Evolutionary conservation across 208 protist genomes (phyloP).

Genomic region (Crithidia fasciculata): DNA sequence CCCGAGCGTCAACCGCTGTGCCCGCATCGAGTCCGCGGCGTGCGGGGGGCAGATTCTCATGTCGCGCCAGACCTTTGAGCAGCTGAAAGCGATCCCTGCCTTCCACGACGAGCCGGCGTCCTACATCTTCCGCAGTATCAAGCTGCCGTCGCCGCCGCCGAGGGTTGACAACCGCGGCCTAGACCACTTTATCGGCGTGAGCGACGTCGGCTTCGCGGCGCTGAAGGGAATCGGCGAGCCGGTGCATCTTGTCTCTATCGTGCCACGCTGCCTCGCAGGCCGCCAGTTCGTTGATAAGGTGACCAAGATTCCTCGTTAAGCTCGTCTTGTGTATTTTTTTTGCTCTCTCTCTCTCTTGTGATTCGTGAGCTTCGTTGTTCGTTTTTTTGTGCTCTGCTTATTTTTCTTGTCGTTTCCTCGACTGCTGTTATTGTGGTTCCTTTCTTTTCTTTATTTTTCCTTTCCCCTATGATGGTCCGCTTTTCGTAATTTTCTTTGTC

Average conservation of each 20-base stretch:
- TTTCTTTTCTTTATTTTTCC: conserved; percentile 2
- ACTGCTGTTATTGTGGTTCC: background rate
- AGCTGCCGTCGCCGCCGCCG: conserved; percentile 37
- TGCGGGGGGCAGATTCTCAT: conserved; percentile 88
- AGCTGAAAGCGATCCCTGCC: conserved; percentile 54
- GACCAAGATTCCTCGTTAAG: conserved; percentile 3
- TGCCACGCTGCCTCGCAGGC: conserved; percentile 53
- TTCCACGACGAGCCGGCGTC: conserved; percentile 69
- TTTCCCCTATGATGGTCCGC: background rate
- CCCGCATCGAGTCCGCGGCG: conserved; percentile 69
- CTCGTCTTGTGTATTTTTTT: background rate
- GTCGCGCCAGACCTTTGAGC: conserved; percentile 65
- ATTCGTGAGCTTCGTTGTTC: background rate
- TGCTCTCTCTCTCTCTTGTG: background rate
- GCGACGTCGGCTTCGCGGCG: conserved; percentile 46
- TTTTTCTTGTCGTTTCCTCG: background rate
- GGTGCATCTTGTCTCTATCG: conserved; percentile 69
- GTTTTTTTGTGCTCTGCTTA: background rate
- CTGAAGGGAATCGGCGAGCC: conserved; percentile 62
- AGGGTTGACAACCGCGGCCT: conserved; percentile 45
- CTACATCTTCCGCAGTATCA: conserved; percentile 42
- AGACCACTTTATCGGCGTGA: conserved; percentile 64
- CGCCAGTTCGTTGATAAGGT: conserved; percentile 61
- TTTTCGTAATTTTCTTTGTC: no score
- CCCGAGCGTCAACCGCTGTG: conserved; percentile 84